phyloP scores from a whole-genome alignment of 306 rosid species.

The Quercus bicolor region DNA sequence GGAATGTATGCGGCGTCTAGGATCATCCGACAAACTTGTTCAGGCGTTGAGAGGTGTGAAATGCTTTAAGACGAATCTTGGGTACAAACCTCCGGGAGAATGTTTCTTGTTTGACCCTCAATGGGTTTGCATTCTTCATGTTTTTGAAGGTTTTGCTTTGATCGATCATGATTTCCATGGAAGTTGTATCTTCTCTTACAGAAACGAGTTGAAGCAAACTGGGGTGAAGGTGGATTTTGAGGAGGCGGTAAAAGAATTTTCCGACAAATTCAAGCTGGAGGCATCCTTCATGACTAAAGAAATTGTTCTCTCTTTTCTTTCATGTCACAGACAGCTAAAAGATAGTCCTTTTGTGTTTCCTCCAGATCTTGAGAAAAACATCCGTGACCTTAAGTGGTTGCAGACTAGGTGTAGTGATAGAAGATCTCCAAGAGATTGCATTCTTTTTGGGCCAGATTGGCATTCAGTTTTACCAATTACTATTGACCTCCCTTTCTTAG shows the following conservation, averaged over 20 bases:
- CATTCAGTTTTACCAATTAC: conserved; percentile 46
- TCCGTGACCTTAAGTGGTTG: conserved; percentile 46
- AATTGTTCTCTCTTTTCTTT: conserved; percentile 46
- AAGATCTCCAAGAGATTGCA: conserved; percentile 48
- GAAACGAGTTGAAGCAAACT: conserved; percentile 28
- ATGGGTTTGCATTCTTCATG: no score
- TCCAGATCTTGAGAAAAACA: conserved; percentile 16
- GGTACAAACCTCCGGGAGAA: conserved; percentile 43
- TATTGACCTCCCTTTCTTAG: conserved; percentile 57
- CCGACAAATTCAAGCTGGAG: conserved; percentile 30
- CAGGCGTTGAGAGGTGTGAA: conserved; percentile 13
- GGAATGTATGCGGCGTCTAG: conserved; percentile 19
- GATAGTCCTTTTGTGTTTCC: conserved; percentile 27
- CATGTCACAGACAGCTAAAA: conserved; percentile 37
- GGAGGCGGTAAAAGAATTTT: conserved; percentile 37
- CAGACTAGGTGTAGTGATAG: conserved; percentile 38
- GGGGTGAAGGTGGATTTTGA: conserved; percentile 62
- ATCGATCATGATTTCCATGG: conserved; percentile 51
- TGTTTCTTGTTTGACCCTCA: no score
- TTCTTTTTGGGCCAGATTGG: conserved; percentile 64
- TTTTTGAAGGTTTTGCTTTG: conserved; percentile 42
- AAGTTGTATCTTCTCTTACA: conserved; percentile 16
- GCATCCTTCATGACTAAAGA: conserved; percentile 37
- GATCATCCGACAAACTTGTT: conserved; percentile 15
- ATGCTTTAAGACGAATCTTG: conserved; percentile 52